Conservation (phyloP, 163 green algal genomes). For the Picocystis sp. region DNA sequence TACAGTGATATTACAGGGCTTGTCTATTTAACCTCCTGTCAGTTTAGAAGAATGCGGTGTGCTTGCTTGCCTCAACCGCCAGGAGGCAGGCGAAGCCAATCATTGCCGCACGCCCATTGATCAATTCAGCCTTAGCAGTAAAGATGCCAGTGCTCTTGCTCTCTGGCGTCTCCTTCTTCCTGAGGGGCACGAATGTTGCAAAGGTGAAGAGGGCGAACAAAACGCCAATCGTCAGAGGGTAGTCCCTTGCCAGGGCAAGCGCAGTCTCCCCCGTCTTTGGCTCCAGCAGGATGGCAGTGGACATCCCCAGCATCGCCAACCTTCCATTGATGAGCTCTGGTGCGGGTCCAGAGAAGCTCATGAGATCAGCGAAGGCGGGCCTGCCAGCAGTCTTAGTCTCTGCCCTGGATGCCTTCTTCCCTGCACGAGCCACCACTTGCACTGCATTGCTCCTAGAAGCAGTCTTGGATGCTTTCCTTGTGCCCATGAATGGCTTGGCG, state of each 20-base stretch:
- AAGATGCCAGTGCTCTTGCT: conserved; percentile 24
- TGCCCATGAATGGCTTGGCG: too few relatives aligned
- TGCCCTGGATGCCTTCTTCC: too few relatives aligned
- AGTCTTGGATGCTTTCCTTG: too few relatives aligned
- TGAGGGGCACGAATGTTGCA: conserved; percentile 10
- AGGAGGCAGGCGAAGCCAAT: conserved; percentile 38
- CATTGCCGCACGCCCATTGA: conserved; percentile 54
- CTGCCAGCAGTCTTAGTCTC: too few relatives aligned
- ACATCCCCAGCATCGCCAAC: conserved; percentile 46
- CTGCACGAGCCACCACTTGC: too few relatives aligned
- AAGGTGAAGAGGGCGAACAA: conserved; percentile 12
- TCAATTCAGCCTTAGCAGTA: conserved; percentile 41
- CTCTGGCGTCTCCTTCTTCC: too few relatives aligned
- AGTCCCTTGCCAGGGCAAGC: conserved; percentile 18
- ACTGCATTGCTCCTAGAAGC: too few relatives aligned
- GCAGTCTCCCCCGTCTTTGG: conserved; percentile 17
- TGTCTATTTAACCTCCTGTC: not conserved
- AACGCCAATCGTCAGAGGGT: conserved; percentile 13
- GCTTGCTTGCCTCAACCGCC: conserved; percentile 34
- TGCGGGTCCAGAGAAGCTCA: conserved; percentile 51
- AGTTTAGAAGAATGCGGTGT: conserved; percentile 40
- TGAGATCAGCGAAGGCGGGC: conserved; percentile 1
- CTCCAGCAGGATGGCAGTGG: conserved; percentile 24
- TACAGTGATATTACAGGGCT: not conserved
- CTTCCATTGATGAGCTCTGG: conserved; percentile 55